These are phyloP conservation scores for Cryphonectria nitschkei DNA, from an alignment of 2,329 filamentous ascomycete species.

Conservation along the genomic window DNA sequence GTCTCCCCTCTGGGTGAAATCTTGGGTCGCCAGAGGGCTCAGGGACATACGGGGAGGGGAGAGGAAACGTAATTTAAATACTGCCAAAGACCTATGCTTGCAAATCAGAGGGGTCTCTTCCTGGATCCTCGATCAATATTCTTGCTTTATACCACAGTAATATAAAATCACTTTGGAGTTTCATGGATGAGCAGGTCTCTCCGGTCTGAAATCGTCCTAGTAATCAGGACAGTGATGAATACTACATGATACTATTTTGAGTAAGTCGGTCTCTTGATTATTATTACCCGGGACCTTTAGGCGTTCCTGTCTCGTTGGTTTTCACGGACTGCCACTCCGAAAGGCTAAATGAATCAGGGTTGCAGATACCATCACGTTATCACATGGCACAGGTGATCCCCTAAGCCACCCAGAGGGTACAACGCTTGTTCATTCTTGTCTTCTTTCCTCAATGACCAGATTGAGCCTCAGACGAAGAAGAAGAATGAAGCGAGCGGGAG, in stretches of 20 bases:
- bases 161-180: not conserved
- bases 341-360: constrained; percentile 2
- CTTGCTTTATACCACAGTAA: not conserved
- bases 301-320: too few relatives aligned
- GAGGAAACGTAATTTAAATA: not conserved
- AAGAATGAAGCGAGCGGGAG: too few relatives aligned
- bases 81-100: not conserved
- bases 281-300: not conserved
- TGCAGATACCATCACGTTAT: not conserved
- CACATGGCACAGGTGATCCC: not conserved
- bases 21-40: not conserved
- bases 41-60: not conserved
- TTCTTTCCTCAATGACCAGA: too few relatives aligned
- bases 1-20: too few relatives aligned
- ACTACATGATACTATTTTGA: not conserved
- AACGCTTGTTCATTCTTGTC: too few relatives aligned
- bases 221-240: not conserved
- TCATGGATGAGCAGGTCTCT: not conserved
- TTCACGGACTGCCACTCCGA: constrained; percentile 7
- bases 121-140: not conserved
- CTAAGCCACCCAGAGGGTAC: not conserved
- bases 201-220: not conserved
- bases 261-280: not conserved
- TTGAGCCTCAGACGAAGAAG: too few relatives aligned
- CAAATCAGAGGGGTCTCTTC: not conserved